Conservation (phyloP, 495 filamentous ascomycete genomes). For the Aspergillus saccharolyticus region DNA sequence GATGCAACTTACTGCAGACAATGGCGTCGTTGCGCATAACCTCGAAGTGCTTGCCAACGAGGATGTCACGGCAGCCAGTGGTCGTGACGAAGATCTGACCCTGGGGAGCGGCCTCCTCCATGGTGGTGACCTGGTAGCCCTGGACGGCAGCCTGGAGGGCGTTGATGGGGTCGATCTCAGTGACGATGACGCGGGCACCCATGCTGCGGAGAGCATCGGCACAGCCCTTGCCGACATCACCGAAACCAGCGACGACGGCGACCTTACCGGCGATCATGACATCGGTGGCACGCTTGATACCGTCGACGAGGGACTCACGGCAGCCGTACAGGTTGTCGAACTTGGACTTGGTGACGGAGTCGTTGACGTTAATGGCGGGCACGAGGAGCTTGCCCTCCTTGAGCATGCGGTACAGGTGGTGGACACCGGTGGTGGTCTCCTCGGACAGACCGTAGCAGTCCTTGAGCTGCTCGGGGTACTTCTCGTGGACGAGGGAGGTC, state of each 20-base stretch:
- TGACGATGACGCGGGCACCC: slow-evolving; percentile 95
- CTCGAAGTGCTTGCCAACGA: slow-evolving; percentile 89
- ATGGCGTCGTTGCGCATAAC: slow-evolving; percentile 98
- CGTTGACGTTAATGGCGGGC: slow-evolving; percentile 98
- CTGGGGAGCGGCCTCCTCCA: slow-evolving; percentile 83
- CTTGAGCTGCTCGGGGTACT: slow-evolving; percentile 96
- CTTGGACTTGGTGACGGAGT: slow-evolving; percentile 99
- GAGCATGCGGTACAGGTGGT: slow-evolving; percentile 98
- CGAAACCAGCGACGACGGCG: slow-evolving; percentile 93
- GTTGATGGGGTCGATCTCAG: slow-evolving; percentile 99
- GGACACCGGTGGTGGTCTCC: slow-evolving; percentile 99
- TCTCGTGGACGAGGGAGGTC: slow-evolving; percentile 91
- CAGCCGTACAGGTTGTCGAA: slow-evolving; percentile 99
- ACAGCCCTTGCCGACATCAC: slow-evolving; percentile 99
- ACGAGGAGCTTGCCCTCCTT: slow-evolving; percentile 88
- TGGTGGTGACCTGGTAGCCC: slow-evolving; percentile 92
- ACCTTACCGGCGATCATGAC: slow-evolving; percentile 99
- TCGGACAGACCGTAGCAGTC: slow-evolving; percentile 97
- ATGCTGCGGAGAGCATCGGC: slow-evolving; percentile 91
- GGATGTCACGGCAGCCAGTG: slow-evolving; percentile 97
- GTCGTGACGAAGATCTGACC: slow-evolving; percentile 99
- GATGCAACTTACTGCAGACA: slow-evolving; percentile 78
- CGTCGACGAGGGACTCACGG: slow-evolving; percentile 96
- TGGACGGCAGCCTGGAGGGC: slow-evolving; percentile 97
- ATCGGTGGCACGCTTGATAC: slow-evolving; percentile 99